These are phyloP conservation scores for Eutrema salsugineum DNA, from an alignment of 441 rosid species.

Conservation along the genomic window DNA sequence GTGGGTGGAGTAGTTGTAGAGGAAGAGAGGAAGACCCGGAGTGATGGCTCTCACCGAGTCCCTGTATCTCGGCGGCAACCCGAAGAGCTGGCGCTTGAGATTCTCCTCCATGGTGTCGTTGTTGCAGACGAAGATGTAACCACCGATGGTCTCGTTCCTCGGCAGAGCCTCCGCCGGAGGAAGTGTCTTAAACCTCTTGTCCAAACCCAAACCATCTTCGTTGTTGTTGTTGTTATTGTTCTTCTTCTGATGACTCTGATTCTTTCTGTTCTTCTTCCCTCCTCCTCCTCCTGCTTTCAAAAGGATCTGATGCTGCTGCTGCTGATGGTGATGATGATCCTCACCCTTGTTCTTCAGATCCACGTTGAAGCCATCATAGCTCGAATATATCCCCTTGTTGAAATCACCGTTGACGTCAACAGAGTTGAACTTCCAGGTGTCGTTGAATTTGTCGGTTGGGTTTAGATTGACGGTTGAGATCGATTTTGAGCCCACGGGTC, in stretches of 20 bases:
- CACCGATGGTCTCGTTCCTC: conserved; percentile 87
- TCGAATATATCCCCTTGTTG: conserved; percentile 67
- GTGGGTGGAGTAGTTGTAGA: conserved; percentile 97
- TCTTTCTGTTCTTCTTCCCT: conserved; percentile 64
- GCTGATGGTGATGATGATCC: too few relatives aligned
- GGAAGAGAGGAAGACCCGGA: conserved; percentile 95
- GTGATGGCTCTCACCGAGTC: conserved; percentile 97
- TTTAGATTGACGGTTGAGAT: too few relatives aligned
- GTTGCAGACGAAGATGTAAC: conserved; percentile 96
- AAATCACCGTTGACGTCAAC: conserved; percentile 66
- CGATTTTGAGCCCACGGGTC: conserved; percentile 30
- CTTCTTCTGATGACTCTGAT: conserved; percentile 33
- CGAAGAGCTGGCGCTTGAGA: conserved; percentile 89
- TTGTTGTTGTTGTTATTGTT: neutral
- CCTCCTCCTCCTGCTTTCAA: conserved; percentile 18
- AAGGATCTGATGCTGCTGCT: too few relatives aligned
- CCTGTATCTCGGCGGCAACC: conserved; percentile 93
- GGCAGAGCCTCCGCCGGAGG: conserved; percentile 93
- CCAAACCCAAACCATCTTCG: conserved; percentile 39
- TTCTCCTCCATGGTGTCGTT: conserved; percentile 98
- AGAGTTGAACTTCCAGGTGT: conserved; percentile 28
- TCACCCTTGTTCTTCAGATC: conserved; percentile 49
- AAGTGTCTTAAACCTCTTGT: conserved; percentile 95
- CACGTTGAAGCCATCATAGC: conserved; percentile 35
- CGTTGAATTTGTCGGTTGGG: conserved; percentile 20